phyloP scores from a whole-genome alignment of 306 rosid species.

The Trifolium subterraneum region DNA sequence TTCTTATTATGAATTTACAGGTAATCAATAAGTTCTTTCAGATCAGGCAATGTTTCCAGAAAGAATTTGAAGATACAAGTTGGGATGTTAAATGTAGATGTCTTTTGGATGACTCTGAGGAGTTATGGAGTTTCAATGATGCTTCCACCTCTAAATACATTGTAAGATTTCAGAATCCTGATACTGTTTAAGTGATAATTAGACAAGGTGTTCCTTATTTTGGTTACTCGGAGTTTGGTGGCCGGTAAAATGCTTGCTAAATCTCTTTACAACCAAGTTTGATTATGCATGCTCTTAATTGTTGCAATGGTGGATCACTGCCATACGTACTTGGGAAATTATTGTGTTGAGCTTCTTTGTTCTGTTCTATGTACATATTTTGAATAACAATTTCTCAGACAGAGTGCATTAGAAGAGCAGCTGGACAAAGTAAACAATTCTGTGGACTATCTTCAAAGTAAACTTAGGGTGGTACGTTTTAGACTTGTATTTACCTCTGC shows the following conservation, averaged over 20 bases:
- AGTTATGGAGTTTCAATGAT: slow-evolving; percentile 84
- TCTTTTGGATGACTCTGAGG: slow-evolving; percentile 81
- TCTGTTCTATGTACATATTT: slow-evolving; percentile 52
- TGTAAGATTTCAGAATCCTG: slow-evolving; percentile 61
- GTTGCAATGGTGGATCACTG: slow-evolving; percentile 25
- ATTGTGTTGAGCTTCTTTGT: slow-evolving; percentile 46
- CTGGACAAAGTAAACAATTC: slow-evolving; percentile 69
- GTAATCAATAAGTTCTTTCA: slow-evolving; percentile 76
- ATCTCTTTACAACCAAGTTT: slow-evolving; percentile 23
- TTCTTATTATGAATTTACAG: slow-evolving; percentile 55
- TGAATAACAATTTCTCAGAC: slow-evolving; percentile 94
- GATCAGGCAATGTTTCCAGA: slow-evolving; percentile 64
- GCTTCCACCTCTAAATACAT: slow-evolving; percentile 76
- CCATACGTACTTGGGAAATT: slow-evolving; percentile 24
- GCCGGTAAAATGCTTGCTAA: slow-evolving; percentile 4
- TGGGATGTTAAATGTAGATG: slow-evolving; percentile 79
- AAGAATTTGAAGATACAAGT: slow-evolving; percentile 55
- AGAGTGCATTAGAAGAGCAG: slow-evolving; percentile 94
- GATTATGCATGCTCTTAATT: slow-evolving; percentile 26
- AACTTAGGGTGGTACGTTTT: slow-evolving; percentile 76
- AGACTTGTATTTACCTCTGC: slow-evolving; percentile 28
- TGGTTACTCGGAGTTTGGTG: slow-evolving; percentile 32
- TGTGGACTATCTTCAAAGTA: slow-evolving; percentile 69
- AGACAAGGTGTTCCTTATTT: slow-evolving; percentile 18
- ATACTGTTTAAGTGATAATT: slow-evolving; percentile 21